Conservation (phyloP, 2,329 filamentous ascomycete genomes). For the Elsinoe ampelina region DNA sequence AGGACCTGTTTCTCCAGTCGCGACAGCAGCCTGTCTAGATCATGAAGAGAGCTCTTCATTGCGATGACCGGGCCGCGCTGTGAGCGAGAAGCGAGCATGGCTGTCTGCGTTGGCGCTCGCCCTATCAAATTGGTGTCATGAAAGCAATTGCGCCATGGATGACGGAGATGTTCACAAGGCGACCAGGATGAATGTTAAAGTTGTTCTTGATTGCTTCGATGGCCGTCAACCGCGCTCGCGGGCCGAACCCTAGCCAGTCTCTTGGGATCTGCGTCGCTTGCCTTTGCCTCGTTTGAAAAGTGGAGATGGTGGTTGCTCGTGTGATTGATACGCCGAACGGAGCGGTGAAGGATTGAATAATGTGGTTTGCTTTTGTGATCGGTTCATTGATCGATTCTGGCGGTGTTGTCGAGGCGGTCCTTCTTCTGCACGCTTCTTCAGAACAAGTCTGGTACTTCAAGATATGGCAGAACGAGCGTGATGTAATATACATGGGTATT, state of each 20-base stretch:
- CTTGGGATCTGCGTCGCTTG: slow-evolving; percentile 2
- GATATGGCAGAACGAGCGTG: not conserved
- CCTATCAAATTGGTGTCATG: not conserved
- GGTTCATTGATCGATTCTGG: not conserved
- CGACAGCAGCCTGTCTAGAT: slow-evolving; percentile 56
- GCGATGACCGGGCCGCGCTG: not conserved
- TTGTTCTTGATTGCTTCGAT: slow-evolving; percentile 2
- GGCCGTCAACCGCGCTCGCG: not conserved
- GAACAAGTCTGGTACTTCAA: too few relatives aligned
- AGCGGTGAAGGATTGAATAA: not conserved
- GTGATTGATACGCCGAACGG: not conserved
- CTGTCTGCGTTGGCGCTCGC: not conserved
- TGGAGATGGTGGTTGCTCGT: slow-evolving; percentile 2
- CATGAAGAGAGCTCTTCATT: slow-evolving; percentile 20
- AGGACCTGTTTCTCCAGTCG: slow-evolving; percentile 59
- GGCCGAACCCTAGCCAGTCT: slow-evolving; percentile 2
- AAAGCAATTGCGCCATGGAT: not conserved
- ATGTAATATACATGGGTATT: slow-evolving; percentile 9
- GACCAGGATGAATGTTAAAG: not conserved
- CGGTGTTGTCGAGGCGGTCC: too few relatives aligned
- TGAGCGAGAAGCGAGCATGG: slow-evolving; percentile 6
- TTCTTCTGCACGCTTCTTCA: too few relatives aligned
- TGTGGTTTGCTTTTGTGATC: not conserved
- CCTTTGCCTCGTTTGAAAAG: not conserved
- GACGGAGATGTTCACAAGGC: not conserved